A percentile compares a stretch with the other conserved stretches of the same genome.
Conservation (phyloP, 805 yeast genomes). For the Saccharomycopsis fibuligera region DNA sequence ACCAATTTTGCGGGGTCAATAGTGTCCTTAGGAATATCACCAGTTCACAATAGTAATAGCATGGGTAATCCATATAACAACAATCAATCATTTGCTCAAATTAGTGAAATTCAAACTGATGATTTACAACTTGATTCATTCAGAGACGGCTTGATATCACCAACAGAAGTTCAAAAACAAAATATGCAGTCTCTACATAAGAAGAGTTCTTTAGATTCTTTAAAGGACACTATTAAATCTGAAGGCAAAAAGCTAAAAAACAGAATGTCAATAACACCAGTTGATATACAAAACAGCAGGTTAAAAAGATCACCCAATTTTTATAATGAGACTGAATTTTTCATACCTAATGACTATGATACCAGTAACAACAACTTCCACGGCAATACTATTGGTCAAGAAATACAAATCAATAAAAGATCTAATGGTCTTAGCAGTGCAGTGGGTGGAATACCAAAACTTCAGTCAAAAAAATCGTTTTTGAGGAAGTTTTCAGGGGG, state of each 20-base stretch:
- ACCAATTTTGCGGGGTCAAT: slow-evolving; percentile 8
- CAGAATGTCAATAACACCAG: slow-evolving; percentile 3
- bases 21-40: not conserved
- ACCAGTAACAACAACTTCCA: no score
- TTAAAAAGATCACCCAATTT: not conserved
- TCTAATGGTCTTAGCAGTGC: not conserved
- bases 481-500: slow-evolving; percentile 16
- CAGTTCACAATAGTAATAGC: not conserved
- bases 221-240: slow-evolving; percentile 15
- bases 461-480: slow-evolving; percentile 18
- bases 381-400: slow-evolving; percentile 17
- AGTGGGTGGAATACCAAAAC: slow-evolving; percentile 2
- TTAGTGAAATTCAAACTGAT: not conserved
- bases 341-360: no score
- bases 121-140: not conserved
- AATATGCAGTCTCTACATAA: not conserved
- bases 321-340: not conserved
- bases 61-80: no score
- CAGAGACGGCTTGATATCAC: slow-evolving; percentile 16
- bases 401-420: slow-evolving; percentile 14
- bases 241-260: slow-evolving; percentile 18
- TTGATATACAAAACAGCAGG: not conserved
- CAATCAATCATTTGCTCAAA: no score
- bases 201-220: slow-evolving; percentile 17
- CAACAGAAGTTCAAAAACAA: slow-evolving; percentile 17